Evolutionary conservation across 495 filamentous ascomycete species (phyloP).

Genomic region (Hypoxylon lenormandii): DNA sequence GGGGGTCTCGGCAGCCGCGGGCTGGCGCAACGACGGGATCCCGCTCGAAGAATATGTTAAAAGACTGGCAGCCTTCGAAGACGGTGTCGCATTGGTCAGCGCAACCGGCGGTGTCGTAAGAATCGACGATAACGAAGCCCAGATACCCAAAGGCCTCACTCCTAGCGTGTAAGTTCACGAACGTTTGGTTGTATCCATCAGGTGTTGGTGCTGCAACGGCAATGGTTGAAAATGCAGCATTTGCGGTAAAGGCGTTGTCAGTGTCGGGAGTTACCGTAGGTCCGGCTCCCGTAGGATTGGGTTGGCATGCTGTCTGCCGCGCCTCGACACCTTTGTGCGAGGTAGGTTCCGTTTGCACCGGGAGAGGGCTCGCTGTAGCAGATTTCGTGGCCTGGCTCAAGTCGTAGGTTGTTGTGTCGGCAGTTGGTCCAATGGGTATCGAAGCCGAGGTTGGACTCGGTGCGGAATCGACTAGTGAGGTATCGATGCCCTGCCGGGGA

Average conservation of each 20-base stretch:
- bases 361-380: conserved; percentile 39
- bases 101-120: conserved; percentile 60
- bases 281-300: conserved; percentile 49
- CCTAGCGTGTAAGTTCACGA: conserved; percentile 54
- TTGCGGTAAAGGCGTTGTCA: conserved; percentile 47
- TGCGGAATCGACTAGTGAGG: conserved; percentile 26
- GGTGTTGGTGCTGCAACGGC: conserved; percentile 52
- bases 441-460: conserved; percentile 31
- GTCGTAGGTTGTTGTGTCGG: conserved; percentile 35
- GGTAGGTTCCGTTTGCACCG: conserved; percentile 31
- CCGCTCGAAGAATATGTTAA: conserved; percentile 64
- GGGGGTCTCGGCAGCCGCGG: conserved; percentile 58
- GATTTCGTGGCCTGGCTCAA: conserved; percentile 36
- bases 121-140: conserved; percentile 53
- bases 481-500: conserved; percentile 43
- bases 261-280: conserved; percentile 53
- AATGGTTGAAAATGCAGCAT: conserved; percentile 28
- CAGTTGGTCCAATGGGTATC: conserved; percentile 33
- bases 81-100: conserved; percentile 51
- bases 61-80: conserved; percentile 44
- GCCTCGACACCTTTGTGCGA: conserved; percentile 4
- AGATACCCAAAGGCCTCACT: conserved; percentile 56
- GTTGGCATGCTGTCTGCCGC: conserved; percentile 35
- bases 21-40: conserved; percentile 56
- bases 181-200: conserved; percentile 55